A percentile compares a stretch with the other conserved stretches of the same genome.
Evolutionary conservation across 805 yeast species (phyloP).

Genomic region (Hanseniaspora occidentalis): DNA sequence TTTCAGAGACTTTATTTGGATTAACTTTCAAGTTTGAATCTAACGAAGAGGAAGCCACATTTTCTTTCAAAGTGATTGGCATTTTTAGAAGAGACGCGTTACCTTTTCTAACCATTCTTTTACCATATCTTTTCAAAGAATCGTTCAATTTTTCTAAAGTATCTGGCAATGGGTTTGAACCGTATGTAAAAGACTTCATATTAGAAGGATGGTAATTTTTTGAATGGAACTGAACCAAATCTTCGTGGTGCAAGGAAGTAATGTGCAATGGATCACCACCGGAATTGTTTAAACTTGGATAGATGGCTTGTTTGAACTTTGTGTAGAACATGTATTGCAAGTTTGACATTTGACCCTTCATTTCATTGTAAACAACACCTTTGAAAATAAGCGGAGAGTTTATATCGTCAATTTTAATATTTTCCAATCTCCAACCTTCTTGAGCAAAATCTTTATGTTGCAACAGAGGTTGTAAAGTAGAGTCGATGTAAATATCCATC

Average conservation of each 20-base stretch:
- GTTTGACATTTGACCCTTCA: conserved; percentile 95
- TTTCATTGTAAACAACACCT: conserved; percentile 96
- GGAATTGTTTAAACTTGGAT: conserved; percentile 75
- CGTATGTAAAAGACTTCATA: conserved; percentile 78
- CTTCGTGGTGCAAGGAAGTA: conserved; percentile 61
- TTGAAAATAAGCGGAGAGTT: conserved; percentile 58
- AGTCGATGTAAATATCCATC: conserved; percentile 77
- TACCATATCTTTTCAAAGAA: conserved; percentile 42
- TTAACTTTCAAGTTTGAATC: no score
- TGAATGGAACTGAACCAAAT: conserved; percentile 64
- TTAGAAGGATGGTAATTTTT: conserved; percentile 82
- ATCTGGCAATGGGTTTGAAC: conserved; percentile 51
- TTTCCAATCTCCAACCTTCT: conserved; percentile 96
- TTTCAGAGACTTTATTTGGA: conserved; percentile 28
- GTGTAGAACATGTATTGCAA: conserved; percentile 78
- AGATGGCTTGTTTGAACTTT: conserved; percentile 69
- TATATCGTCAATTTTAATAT: conserved; percentile 44
- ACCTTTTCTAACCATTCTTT: conserved; percentile 28
- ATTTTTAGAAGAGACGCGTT: no score
- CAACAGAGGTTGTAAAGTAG: conserved; percentile 73
- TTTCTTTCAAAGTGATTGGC: no score
- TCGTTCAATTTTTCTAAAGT: conserved; percentile 47
- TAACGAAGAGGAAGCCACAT: no score
- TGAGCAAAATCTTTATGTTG: conserved; percentile 75
- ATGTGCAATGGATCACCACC: conserved; percentile 89